Evolutionary conservation across 2,329 filamentous ascomycete genomes (phyloP).

Genomic region (Fusarium neocosmosporiellum): DNA sequence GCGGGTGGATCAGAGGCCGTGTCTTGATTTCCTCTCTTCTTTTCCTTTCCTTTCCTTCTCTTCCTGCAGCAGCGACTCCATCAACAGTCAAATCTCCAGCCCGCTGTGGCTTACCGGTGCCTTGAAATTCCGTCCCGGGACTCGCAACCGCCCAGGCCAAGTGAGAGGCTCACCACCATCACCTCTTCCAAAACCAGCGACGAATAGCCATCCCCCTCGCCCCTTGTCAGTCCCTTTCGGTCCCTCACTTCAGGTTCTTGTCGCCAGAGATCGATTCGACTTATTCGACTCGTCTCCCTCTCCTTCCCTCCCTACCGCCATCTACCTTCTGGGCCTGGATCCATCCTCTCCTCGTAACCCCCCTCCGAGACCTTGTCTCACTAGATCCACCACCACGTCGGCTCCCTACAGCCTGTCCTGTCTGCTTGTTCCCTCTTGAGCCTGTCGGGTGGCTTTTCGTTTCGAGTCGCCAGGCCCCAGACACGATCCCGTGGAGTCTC

Average conservation of each 20-base stretch:
- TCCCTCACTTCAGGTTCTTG: not conserved
- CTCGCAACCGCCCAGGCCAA: conserved; percentile 1
- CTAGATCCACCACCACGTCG: conserved; percentile 15
- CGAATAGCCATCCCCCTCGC: conserved; percentile 23
- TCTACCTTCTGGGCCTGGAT: not conserved
- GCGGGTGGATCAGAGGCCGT: not conserved
- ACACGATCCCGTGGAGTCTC: conserved; percentile 5
- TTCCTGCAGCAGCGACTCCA: not conserved
- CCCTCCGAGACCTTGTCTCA: conserved; percentile 36
- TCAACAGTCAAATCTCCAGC: not conserved
- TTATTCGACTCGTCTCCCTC: not conserved
- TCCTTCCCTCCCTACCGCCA: not conserved
- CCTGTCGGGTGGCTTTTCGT: conserved; percentile 28
- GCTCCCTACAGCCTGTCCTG: conserved; percentile 13
- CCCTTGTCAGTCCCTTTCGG: conserved; percentile 17
- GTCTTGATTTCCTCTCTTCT: not conserved
- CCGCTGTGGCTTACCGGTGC: conserved; percentile 31
- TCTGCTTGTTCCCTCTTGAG: not conserved
- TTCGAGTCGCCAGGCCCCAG: conserved; percentile 7
- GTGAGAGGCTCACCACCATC: conserved; percentile 29
- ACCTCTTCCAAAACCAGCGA: conserved; percentile 32
- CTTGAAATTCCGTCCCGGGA: conserved; percentile 47
- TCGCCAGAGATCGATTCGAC: conserved; percentile 9
- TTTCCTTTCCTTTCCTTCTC: not conserved
- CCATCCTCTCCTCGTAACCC: not conserved